These are phyloP conservation scores for Penicillium crustosum DNA, from an alignment of 2,329 filamentous ascomycete species.

Conservation along the genomic window DNA sequence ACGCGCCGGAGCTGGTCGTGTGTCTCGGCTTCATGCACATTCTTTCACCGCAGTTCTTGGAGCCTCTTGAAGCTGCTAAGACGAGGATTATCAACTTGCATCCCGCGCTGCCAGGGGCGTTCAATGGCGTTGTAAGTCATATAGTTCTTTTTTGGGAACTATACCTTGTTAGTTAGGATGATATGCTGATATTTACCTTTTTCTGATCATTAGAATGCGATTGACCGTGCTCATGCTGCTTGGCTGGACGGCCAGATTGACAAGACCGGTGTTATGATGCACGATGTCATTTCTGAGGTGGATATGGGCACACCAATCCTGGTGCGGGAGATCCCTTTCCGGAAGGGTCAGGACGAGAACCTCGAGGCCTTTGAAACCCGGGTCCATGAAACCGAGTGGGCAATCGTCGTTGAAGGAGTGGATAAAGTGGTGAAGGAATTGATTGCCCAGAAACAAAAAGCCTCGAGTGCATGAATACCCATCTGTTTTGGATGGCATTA, in stretches of 20 bases:
- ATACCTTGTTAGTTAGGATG: background rate
- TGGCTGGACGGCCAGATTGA: constrained; percentile 67
- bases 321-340: constrained; percentile 65
- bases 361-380: constrained; percentile 67
- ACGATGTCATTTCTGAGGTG: constrained; percentile 78
- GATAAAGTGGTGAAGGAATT: constrained; percentile 37
- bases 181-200: constrained; percentile 1
- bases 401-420: constrained; percentile 73
- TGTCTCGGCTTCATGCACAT: constrained; percentile 90
- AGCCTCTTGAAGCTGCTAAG: constrained; percentile 61
- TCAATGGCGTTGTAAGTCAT: constrained; percentile 64
- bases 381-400: constrained; percentile 76
- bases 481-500: background rate
- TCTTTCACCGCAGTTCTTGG: constrained; percentile 67
- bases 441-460: constrained; percentile 21
- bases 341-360: constrained; percentile 60
- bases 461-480: constrained; percentile 5
- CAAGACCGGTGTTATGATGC: constrained; percentile 80
- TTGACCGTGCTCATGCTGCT: constrained; percentile 73
- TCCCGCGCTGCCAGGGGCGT: constrained; percentile 70
- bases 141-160: background rate
- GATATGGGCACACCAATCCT: constrained; percentile 76
- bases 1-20: constrained; percentile 71
- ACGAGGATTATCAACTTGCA: constrained; percentile 80
- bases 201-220: constrained; percentile 55